A percentile compares a stretch with the other conserved stretches of the same genome.
phyloP scores from a whole-genome alignment of 441 rosid genomes.

The Aleurites moluccanus region DNA sequence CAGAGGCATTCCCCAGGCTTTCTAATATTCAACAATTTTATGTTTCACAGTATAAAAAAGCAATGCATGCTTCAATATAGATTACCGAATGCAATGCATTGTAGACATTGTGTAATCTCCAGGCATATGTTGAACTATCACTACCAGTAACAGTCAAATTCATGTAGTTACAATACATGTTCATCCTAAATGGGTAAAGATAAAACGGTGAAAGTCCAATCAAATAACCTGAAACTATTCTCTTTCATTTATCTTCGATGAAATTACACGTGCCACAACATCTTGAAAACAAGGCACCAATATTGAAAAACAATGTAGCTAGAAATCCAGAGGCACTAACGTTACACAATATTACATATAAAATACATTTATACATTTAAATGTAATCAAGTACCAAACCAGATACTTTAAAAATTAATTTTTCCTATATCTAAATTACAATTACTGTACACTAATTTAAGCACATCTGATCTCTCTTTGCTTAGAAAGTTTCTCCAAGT shows the following conservation, averaged over 20 bases:
- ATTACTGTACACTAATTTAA: constrained; percentile 45
- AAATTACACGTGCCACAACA: constrained; percentile 7
- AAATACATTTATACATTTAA: constrained; percentile 29
- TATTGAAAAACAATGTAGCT: constrained; percentile 5
- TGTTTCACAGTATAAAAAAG: not conserved
- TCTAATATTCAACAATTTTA: not conserved
- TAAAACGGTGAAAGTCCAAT: not conserved
- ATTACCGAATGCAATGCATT: too few species aligned
- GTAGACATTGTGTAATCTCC: not conserved
- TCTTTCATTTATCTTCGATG: constrained; percentile 3
- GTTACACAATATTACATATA: constrained; percentile 22
- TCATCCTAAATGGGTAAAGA: too few species aligned
- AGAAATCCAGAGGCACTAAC: not conserved
- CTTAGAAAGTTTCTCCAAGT: constrained; percentile 66
- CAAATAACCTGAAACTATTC: constrained; percentile 9
- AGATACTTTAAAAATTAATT: constrained; percentile 8
- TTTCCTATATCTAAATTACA: constrained; percentile 35
- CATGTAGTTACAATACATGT: too few species aligned
- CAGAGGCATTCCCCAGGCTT: not conserved
- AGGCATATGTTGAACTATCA: not conserved
- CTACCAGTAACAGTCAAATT: not conserved
- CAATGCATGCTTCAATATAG: too few species aligned
- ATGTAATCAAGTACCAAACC: constrained; percentile 11
- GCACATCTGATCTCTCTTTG: constrained; percentile 59
- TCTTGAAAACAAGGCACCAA: not conserved